Evolutionary conservation across 2,329 filamentous ascomycete species (phyloP).

Genomic region (Trichophyton simii): DNA sequence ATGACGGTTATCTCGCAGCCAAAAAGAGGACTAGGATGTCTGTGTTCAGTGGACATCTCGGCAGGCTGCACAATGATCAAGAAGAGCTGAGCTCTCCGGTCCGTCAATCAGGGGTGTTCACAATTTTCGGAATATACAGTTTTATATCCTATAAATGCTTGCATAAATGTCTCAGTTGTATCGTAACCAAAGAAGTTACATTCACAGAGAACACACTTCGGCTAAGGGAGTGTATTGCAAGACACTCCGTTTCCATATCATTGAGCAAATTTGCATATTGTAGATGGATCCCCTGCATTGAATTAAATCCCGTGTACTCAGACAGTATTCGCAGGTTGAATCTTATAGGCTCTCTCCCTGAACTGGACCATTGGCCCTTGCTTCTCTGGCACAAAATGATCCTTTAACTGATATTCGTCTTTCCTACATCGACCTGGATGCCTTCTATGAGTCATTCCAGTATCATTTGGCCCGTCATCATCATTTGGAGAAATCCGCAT

Average conservation of each 20-base stretch:
- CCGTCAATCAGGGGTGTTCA: background rate
- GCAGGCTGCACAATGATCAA: background rate
- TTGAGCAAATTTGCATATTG: background rate
- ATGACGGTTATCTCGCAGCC: background rate
- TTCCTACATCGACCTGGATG: slow-evolving; percentile 7
- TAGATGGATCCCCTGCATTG: background rate
- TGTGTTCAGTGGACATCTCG: background rate
- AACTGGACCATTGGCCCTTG: slow-evolving; percentile 25
- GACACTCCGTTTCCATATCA: background rate
- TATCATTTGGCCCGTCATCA: background rate
- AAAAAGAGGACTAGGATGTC: background rate
- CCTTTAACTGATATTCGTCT: slow-evolving; percentile 7
- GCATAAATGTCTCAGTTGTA: background rate
- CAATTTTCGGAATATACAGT: background rate
- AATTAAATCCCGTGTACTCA: background rate
- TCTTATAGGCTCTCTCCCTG: background rate
- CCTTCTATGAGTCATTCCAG: background rate
- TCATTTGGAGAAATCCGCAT: slow-evolving; percentile 13
- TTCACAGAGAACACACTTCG: background rate
- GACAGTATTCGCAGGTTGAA: background rate
- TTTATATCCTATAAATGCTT: background rate
- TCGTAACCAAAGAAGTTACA: background rate
- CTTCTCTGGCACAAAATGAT: slow-evolving; percentile 13
- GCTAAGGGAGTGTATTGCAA: background rate
- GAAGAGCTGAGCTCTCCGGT: background rate